Base-by-base conservation (phyloP, 805 yeast species). In the Kodamaea jinghongensis region DNA sequence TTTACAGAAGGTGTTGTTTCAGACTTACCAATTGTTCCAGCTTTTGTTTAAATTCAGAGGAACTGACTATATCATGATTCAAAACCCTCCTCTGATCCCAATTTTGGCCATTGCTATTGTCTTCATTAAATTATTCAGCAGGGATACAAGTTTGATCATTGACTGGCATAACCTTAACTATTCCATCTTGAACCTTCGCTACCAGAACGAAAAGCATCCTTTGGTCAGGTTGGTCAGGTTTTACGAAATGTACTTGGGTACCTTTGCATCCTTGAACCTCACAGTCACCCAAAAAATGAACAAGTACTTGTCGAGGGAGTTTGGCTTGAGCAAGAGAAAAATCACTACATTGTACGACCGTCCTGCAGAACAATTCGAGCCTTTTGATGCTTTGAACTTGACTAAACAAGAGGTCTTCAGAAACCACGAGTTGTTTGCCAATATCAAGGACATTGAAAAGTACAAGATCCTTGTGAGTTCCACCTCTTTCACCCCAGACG, bases 121-220 rank as follows among this genome's bases (percentile, higher is more conserved):
- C 1, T 79, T 76, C 54, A 74, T 76, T 42, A 60, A 65, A 32
- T 26, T 77, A 12, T 61, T 69, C 43, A 61, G 78, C 31, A 73
- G 77, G 9, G 71, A 79, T 2, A 70, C 90, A 4, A 72, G 75
- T 52, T 61, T 91, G 16, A 73, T 93, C 14, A 77, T 93, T 35
- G 99, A 93, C 62, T 93, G 99, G 99, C 99, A 93, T 61, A 93
- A 93, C 60, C 70, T 93, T 50, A 96, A 95, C 29, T 91, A 78
- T 60, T 77, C 95, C 1, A 86, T 93, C 17, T 62, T 93, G 42
- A 81, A 83, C 38, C 57, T 91, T 54, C 79, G 79, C 49, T 78
- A 79, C 48, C 55, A 71, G 4, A 71, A 71, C 40, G 56, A 61
- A 36, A 63, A 61, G 25, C 86, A 86, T 54, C 81, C 83, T 0